phyloP scores from a whole-genome alignment of 768 basidiomycete genomes.

The Pleurotus platypus region DNA sequence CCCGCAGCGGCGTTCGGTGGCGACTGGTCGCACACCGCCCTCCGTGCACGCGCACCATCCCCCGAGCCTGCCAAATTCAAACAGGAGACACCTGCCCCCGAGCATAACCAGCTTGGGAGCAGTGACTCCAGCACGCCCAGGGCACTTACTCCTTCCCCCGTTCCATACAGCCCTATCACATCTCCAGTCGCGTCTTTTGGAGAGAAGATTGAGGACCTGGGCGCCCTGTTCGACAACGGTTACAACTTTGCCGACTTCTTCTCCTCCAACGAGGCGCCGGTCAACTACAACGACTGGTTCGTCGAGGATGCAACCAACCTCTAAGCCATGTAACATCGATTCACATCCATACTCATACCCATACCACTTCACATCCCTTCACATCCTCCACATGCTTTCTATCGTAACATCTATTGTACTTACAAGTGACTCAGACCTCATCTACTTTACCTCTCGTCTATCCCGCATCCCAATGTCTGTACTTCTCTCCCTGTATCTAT shows the following conservation, averaged over 20 bases:
- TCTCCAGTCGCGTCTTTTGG: neutral
- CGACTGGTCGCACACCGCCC: neutral
- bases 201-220: neutral
- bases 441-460: neutral
- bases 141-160: neutral
- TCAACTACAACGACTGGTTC: too few species aligned
- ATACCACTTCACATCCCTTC: too few species aligned
- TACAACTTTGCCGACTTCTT: neutral
- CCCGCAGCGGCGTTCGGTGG: neutral
- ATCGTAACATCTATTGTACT: neutral
- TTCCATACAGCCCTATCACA: neutral
- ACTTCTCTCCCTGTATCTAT: conserved; percentile 5
- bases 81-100: neutral
- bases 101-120: neutral
- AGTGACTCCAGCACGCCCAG: neutral
- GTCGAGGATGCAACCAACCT: too few species aligned
- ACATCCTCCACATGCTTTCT: neutral
- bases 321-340: too few species aligned
- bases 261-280: neutral
- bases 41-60: neutral
- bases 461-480: neutral
- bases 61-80: neutral
- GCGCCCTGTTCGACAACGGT: neutral
- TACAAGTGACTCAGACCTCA: neutral
- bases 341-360: too few species aligned